phyloP scores from a whole-genome alignment of 2,329 filamentous ascomycete genomes.

The Myriosclerotinia scirpicola region DNA sequence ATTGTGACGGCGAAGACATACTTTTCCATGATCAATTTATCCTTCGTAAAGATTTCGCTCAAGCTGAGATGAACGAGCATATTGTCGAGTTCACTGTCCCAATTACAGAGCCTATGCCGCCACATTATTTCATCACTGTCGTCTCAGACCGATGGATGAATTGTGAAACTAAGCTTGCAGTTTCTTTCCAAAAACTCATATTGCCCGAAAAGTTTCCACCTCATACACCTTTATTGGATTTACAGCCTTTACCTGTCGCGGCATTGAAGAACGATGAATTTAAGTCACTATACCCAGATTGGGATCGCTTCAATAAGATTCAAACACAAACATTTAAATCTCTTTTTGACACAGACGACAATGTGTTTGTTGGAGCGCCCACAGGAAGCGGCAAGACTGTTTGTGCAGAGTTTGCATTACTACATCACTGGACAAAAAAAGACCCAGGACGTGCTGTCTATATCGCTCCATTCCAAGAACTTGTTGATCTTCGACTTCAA shows the following conservation, averaged over 20 bases:
- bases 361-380: conserved; percentile 88
- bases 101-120: conserved; percentile 96
- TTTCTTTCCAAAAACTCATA: conserved; percentile 93
- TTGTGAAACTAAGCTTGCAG: conserved; percentile 86
- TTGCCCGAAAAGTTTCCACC: conserved; percentile 94
- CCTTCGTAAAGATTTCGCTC: conserved; percentile 83
- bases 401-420: conserved; percentile 89
- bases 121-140: conserved; percentile 96
- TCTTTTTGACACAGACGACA: conserved; percentile 86
- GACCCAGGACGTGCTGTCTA: conserved; percentile 83
- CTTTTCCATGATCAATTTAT: conserved; percentile 94
- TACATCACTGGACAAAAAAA: conserved; percentile 79
- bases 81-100: conserved; percentile 94
- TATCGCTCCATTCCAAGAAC: conserved; percentile 89
- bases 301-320: conserved; percentile 92
- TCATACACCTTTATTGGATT: conserved; percentile 86
- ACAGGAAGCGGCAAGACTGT: conserved; percentile 96
- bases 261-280: conserved; percentile 87
- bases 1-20: conserved; percentile 95
- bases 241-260: conserved; percentile 86
- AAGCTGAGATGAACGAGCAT: conserved; percentile 86
- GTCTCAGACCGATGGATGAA: conserved; percentile 98
- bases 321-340: conserved; percentile 98
- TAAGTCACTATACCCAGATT: conserved; percentile 75
- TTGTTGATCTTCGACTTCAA: conserved; percentile 76